Evolutionary conservation across 768 basidiomycete species (phyloP).

Genomic region (Candolleomyces eurysporus): DNA sequence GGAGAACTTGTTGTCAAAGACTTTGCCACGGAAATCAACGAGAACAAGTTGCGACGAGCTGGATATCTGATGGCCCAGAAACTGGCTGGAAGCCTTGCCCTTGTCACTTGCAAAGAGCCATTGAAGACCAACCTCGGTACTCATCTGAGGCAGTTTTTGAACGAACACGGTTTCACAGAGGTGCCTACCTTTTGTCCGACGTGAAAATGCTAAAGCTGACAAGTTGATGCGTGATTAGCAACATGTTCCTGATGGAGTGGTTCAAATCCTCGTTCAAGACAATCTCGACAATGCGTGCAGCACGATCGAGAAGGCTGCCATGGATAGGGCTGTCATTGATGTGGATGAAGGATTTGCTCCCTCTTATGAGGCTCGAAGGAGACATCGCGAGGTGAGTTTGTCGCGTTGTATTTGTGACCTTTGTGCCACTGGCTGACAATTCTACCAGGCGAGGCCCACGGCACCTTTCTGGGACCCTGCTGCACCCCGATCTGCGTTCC

Average conservation of each 20-base stretch:
- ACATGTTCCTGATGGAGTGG: slow-evolving; percentile 77
- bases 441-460: slow-evolving; percentile 53
- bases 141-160: slow-evolving; percentile 80
- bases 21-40: slow-evolving; percentile 89
- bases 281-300: slow-evolving; percentile 92
- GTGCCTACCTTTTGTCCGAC: slow-evolving; percentile 30
- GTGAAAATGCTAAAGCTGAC: slow-evolving; percentile 1
- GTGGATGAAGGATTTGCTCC: slow-evolving; percentile 85
- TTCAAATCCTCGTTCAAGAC: slow-evolving; percentile 79
- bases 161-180: slow-evolving; percentile 88
- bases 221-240: slow-evolving; percentile 36
- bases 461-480: slow-evolving; percentile 90
- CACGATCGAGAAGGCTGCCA: slow-evolving; percentile 95
- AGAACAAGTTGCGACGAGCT: slow-evolving; percentile 86
- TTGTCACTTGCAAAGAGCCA: slow-evolving; percentile 98
- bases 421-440: neutral
- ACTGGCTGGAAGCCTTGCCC: slow-evolving; percentile 90
- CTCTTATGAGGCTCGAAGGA: slow-evolving; percentile 80
- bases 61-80: slow-evolving; percentile 97
- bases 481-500: slow-evolving; percentile 68
- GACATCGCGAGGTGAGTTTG: slow-evolving; percentile 75
- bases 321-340: slow-evolving; percentile 91
- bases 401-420: neutral
- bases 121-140: slow-evolving; percentile 87
- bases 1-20: slow-evolving; percentile 94